Base-by-base conservation (phyloP, 441 rosid species). In the Bruguiera hainesii region DNA sequence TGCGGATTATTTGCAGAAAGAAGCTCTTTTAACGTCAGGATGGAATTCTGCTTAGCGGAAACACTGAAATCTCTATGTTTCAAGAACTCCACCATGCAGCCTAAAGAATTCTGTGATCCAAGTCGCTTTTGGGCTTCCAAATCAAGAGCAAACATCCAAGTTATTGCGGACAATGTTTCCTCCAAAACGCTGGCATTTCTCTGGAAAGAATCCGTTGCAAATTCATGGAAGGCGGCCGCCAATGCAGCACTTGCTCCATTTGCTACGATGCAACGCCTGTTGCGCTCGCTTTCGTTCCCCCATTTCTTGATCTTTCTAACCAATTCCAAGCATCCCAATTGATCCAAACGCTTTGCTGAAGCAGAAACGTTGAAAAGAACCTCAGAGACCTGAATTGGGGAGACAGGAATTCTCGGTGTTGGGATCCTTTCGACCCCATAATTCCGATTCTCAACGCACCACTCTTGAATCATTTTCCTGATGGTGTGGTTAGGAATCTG, bases 381-480 rank as follows among this genome's bases (percentile, higher is more conserved):
- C 60, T 79, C 73, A 0, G 73, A 55, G 61, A 80, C 78, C 65
- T 87, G 80, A 2, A 0, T 5, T 0, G 80, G 63, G 0, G 81
- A 37, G 23, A 84, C 69, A 0, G 91, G 89, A 74, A 81, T 77
- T 25, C 84, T 66, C 0, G 89, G 91, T 3, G 89, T 87, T 1
- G 87, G 89, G 50, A 87, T 79, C 62, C 89, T 75, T 39, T 82
- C 71, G 11, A 86, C 68, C 0, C 90, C 90, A 4, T 29, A 62
- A 16, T 57, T 60, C 2, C 39, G 65, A 46, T 87, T 84, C 72
- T 71, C 82, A 0, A 78, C 85, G 39, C 89, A 79, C 91, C 89
- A 87, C 15, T 83, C 84, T 53, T 87, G 89, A 37, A 84, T 84
- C 89, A 83, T 78, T 65, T 63, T 68, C 62, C 86, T 65, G 13